Conservation (phyloP, 2,329 filamentous ascomycete genomes). For the Cladosporium colombiae region DNA sequence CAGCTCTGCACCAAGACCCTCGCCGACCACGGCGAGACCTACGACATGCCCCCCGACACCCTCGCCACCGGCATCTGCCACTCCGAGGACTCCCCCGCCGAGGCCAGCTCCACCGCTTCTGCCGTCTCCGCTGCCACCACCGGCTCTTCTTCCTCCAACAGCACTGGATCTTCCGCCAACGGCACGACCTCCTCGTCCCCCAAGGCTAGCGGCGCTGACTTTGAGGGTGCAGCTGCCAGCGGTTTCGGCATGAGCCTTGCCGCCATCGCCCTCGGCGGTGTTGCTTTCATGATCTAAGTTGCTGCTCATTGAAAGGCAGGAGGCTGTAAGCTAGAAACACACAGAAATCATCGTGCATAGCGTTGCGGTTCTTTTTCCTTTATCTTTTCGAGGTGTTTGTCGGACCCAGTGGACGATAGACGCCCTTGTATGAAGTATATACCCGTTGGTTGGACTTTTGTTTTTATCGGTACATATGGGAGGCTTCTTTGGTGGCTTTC, state of each 20-base stretch:
- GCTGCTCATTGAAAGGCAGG: neutral
- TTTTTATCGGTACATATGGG: neutral
- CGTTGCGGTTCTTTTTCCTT: neutral
- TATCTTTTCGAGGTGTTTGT: neutral
- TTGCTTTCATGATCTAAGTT: slow-evolving; percentile 15
- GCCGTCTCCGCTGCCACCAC: slow-evolving; percentile 30
- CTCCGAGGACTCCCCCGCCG: slow-evolving; percentile 10
- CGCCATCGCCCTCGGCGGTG: slow-evolving; percentile 10
- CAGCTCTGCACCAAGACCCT: slow-evolving; percentile 31
- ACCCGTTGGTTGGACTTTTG: neutral
- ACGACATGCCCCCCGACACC: slow-evolving; percentile 17
- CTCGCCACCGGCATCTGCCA: slow-evolving; percentile 24
- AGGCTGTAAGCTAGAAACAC: neutral
- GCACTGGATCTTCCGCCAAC: slow-evolving; percentile 31
- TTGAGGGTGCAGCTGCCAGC: neutral
- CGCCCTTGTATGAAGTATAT: neutral
- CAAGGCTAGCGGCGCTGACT: slow-evolving; percentile 19
- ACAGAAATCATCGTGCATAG: neutral
- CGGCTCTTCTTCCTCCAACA: slow-evolving; percentile 28
- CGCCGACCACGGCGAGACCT: slow-evolving; percentile 24
- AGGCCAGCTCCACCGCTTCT: slow-evolving; percentile 22
- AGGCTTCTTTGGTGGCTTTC: neutral
- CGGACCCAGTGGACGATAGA: neutral
- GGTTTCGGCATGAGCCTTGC: slow-evolving; percentile 12
- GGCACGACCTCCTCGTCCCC: slow-evolving; percentile 22